Evolutionary conservation across 2,329 filamentous ascomycete species (phyloP).

Genomic region (Xylaria arbuscula): DNA sequence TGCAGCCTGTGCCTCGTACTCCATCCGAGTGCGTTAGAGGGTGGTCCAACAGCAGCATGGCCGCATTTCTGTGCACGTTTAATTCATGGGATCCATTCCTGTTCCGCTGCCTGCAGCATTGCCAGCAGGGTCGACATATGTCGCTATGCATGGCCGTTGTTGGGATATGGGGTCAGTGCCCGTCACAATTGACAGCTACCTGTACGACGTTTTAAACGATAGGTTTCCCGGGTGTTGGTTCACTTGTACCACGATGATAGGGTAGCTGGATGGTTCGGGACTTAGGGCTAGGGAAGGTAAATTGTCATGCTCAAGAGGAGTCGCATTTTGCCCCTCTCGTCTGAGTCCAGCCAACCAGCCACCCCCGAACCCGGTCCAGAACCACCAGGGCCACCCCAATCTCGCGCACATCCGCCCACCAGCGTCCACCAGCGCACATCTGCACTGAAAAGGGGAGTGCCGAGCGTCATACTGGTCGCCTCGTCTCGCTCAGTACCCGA

Average conservation of each 20-base stretch:
- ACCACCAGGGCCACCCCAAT: slow-evolving; percentile 7
- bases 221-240: background rate
- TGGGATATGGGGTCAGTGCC: background rate
- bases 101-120: slow-evolving; percentile 2
- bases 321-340: slow-evolving; percentile 35
- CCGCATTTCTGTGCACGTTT: slow-evolving; percentile 3
- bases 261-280: slow-evolving; percentile 10
- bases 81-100: slow-evolving; percentile 4
- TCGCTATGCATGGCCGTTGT: slow-evolving; percentile 6
- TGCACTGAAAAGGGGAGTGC: slow-evolving; percentile 36
- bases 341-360: slow-evolving; percentile 34
- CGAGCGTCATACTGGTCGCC: slow-evolving; percentile 38
- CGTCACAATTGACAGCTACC: too few species aligned
- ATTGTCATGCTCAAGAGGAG: slow-evolving; percentile 22
- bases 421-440: slow-evolving; percentile 25
- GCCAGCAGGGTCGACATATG: background rate
- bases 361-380: slow-evolving; percentile 24
- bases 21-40: slow-evolving; percentile 23
- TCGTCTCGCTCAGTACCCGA: slow-evolving; percentile 15
- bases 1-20: slow-evolving; percentile 16
- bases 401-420: slow-evolving; percentile 29
- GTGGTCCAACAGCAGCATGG: slow-evolving; percentile 9
- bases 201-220: background rate
- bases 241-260: background rate
- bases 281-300: slow-evolving; percentile 29